Conservation (phyloP, 2,329 filamentous ascomycete genomes). For the Exophiala sp. region DNA sequence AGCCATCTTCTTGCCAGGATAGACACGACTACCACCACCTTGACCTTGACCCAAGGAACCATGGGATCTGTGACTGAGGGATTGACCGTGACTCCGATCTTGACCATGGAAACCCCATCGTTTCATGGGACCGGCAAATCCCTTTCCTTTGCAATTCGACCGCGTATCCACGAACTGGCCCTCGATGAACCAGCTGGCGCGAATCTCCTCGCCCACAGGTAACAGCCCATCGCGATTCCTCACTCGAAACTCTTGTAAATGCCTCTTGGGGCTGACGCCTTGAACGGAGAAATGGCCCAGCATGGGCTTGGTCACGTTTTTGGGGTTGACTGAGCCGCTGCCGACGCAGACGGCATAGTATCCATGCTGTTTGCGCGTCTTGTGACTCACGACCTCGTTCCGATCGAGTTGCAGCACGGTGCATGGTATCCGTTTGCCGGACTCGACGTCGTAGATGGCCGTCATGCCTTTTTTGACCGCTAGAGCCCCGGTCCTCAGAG, state of each 20-base stretch:
- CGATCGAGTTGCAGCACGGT: constrained; percentile 91
- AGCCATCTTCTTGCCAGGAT: constrained; percentile 96
- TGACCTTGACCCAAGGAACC: constrained; percentile 86
- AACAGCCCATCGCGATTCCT: constrained; percentile 65
- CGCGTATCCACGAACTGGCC: constrained; percentile 87
- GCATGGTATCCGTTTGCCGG: constrained; percentile 71
- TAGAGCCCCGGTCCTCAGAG: constrained; percentile 71
- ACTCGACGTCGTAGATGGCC: constrained; percentile 70
- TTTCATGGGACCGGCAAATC: constrained; percentile 98
- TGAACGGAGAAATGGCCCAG: constrained; percentile 82
- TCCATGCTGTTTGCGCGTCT: constrained; percentile 72
- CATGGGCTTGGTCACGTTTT: constrained; percentile 73
- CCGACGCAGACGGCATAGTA: constrained; percentile 95
- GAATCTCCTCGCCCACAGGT: constrained; percentile 66
- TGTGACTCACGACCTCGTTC: constrained; percentile 82
- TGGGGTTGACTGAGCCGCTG: constrained; percentile 63
- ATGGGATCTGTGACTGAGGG: constrained; percentile 84
- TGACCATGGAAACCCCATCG: constrained; percentile 84
- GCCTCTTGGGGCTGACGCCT: constrained; percentile 74
- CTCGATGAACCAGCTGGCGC: constrained; percentile 83
- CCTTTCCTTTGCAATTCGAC: constrained; percentile 75
- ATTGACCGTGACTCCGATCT: constrained; percentile 89
- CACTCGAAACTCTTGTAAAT: constrained; percentile 83
- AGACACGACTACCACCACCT: constrained; percentile 83
- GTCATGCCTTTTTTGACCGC: constrained; percentile 96